phyloP scores from a whole-genome alignment of 768 basidiomycete genomes.

The Hypholoma fasciculare region DNA sequence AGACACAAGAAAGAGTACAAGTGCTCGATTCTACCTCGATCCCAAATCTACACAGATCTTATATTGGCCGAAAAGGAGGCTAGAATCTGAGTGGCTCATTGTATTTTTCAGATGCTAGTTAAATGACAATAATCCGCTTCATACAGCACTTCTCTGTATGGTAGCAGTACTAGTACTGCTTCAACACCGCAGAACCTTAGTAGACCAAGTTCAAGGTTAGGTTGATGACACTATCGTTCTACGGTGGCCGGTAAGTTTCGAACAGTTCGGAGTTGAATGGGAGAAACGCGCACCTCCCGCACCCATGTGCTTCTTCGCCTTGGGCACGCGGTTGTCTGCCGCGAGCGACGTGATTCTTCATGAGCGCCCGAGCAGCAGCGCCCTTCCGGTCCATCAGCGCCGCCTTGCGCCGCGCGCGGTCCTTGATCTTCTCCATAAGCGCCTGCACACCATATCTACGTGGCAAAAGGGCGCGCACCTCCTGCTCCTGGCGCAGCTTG shows the following conservation, averaged over 20 bases:
- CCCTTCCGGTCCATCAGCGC: constrained; percentile 91
- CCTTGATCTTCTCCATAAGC: constrained; percentile 84
- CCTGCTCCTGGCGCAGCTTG: constrained; percentile 76
- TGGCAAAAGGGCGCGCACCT: constrained; percentile 43
- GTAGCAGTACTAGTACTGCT: too few relatives aligned
- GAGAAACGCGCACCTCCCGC: constrained; percentile 55
- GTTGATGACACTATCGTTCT: too few relatives aligned
- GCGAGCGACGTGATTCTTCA: constrained; percentile 93
- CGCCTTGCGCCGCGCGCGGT: constrained; percentile 73
- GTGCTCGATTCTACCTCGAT: background rate
- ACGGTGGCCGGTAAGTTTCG: too few relatives aligned
- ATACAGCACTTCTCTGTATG: too few relatives aligned
- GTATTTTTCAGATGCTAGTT: too few relatives aligned
- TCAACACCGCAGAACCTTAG: too few relatives aligned
- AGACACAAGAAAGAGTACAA: background rate
- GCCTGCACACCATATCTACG: constrained; percentile 37
- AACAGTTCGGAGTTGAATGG: too few relatives aligned
- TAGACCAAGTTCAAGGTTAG: too few relatives aligned
- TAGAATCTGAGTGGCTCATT: background rate
- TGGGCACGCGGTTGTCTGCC: constrained; percentile 77
- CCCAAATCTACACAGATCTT: background rate
- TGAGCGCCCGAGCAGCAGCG: constrained; percentile 90
- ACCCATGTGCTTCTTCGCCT: constrained; percentile 78
- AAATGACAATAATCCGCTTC: too few relatives aligned
- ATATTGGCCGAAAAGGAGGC: background rate